Evolutionary conservation across 2,329 filamentous ascomycete genomes (phyloP).

Genomic region (Sphaerulina vaccinii): DNA sequence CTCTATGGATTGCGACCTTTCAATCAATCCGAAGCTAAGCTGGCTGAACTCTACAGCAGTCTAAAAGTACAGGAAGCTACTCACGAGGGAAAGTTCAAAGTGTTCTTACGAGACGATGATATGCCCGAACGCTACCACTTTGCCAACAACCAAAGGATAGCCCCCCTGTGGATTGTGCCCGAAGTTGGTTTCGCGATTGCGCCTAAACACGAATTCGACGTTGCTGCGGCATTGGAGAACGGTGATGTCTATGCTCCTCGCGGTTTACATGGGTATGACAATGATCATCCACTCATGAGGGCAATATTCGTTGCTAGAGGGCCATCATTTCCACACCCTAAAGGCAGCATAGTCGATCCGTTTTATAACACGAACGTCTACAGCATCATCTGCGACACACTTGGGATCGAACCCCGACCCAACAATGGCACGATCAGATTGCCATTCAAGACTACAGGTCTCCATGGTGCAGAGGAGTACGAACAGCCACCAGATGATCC

Average conservation of each 20-base stretch:
- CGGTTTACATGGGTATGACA: conserved; percentile 91
- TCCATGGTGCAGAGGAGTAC: conserved; percentile 47
- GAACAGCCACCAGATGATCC: conserved; percentile 27
- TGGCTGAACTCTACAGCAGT: conserved; percentile 65
- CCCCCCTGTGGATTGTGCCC: conserved; percentile 90
- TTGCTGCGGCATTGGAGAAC: conserved; percentile 63
- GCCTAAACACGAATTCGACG: conserved; percentile 72
- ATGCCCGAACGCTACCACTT: conserved; percentile 97
- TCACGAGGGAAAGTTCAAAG: conserved; percentile 70
- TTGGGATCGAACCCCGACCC: conserved; percentile 68
- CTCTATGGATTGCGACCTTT: conserved; percentile 84
- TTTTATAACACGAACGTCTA: conserved; percentile 97
- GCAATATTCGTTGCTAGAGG: conserved; percentile 92
- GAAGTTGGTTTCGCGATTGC: conserved; percentile 92
- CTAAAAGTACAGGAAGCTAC: conserved; percentile 56
- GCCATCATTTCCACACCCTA: conserved; percentile 83
- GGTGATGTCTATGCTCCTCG: conserved; percentile 71
- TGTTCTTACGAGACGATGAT: conserved; percentile 79
- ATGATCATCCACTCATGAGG: conserved; percentile 91
- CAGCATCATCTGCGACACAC: conserved; percentile 87
- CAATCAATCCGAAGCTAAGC: conserved; percentile 54
- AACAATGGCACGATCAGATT: conserved; percentile 87
- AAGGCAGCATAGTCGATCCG: conserved; percentile 71
- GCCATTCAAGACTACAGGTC: conserved; percentile 63
- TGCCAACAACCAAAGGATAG: conserved; percentile 80